Percentiles rank a stretch among this genome's conserved stretches.
Evolutionary conservation across 176 grass and related monocot species (phyloP).

Genomic region (Oryza coarctata): DNA sequence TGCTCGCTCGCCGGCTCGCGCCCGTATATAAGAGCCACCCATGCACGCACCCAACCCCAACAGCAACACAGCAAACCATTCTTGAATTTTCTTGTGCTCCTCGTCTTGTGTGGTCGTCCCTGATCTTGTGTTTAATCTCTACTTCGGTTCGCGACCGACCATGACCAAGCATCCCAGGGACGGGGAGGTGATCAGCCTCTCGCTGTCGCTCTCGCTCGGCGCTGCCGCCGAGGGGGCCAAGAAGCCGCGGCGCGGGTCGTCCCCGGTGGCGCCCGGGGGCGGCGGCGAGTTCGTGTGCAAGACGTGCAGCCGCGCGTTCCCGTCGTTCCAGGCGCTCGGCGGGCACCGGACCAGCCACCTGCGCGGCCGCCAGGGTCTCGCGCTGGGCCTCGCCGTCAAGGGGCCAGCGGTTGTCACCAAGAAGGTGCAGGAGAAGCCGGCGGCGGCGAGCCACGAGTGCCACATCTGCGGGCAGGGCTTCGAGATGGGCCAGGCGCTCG

Average conservation of each 20-base stretch:
- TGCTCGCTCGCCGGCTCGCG: too few relatives aligned
- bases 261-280: background rate
- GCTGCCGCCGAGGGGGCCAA: background rate
- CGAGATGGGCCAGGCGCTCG: conserved; percentile 62
- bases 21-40: background rate
- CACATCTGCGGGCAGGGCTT: conserved; percentile 52
- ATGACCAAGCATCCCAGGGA: conserved; percentile 33
- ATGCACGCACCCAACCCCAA: background rate
- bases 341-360: conserved; percentile 68
- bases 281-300: conserved; percentile 51
- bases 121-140: background rate
- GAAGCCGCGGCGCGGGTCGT: background rate
- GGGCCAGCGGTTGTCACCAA: background rate
- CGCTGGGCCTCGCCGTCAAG: conserved; percentile 12
- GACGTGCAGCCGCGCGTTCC: conserved; percentile 60
- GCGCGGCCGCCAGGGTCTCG: conserved; percentile 44
- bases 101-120: too few relatives aligned
- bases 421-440: background rate
- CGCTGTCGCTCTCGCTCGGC: conserved; percentile 33
- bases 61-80: too few relatives aligned
- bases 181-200: background rate
- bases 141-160: background rate
- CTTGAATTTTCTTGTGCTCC: too few relatives aligned
- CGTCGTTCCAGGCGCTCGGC: conserved; percentile 64
- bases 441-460: conserved; percentile 32